A percentile compares a stretch with the other conserved stretches of the same genome.
Evolutionary conservation across 495 filamentous ascomycete species (phyloP).

Genomic region (Hypoxylon perforatum): DNA sequence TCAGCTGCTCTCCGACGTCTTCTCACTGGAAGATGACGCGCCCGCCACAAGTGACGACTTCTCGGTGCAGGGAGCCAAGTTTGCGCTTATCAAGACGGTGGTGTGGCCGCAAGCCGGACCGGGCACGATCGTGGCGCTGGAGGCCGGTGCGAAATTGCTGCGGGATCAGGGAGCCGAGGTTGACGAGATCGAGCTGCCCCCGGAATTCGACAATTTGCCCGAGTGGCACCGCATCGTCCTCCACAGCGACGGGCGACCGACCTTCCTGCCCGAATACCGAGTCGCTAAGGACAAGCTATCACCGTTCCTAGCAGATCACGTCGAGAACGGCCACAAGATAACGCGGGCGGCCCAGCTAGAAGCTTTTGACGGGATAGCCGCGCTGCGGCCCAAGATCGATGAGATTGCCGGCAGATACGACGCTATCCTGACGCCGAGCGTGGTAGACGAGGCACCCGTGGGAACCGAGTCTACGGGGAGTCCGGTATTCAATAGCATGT

Average conservation of each 20-base stretch:
- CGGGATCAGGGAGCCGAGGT: conserved; percentile 54
- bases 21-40: conserved; percentile 60
- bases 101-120: conserved; percentile 61
- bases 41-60: conserved; percentile 39
- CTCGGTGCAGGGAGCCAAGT: conserved; percentile 52
- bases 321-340: conserved; percentile 54
- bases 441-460: conserved; percentile 60
- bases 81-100: conserved; percentile 60
- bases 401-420: conserved; percentile 57
- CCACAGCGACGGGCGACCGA: conserved; percentile 52
- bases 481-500: conserved; percentile 53
- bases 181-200: conserved; percentile 58
- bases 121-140: conserved; percentile 57
- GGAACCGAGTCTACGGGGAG: conserved; percentile 58
- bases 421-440: conserved; percentile 62
- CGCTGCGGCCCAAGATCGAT: conserved; percentile 59
- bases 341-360: conserved; percentile 54
- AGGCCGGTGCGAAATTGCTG: conserved; percentile 53
- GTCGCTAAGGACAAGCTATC: conserved; percentile 54
- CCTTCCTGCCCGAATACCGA: conserved; percentile 60
- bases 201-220: conserved; percentile 55
- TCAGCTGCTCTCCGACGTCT: conserved; percentile 58
- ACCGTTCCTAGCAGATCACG: conserved; percentile 50
- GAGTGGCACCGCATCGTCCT: conserved; percentile 57
- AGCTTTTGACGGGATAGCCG: conserved; percentile 57